Conservation (phyloP, 2,329 filamentous ascomycete species). For the Truncatella angustata region DNA sequence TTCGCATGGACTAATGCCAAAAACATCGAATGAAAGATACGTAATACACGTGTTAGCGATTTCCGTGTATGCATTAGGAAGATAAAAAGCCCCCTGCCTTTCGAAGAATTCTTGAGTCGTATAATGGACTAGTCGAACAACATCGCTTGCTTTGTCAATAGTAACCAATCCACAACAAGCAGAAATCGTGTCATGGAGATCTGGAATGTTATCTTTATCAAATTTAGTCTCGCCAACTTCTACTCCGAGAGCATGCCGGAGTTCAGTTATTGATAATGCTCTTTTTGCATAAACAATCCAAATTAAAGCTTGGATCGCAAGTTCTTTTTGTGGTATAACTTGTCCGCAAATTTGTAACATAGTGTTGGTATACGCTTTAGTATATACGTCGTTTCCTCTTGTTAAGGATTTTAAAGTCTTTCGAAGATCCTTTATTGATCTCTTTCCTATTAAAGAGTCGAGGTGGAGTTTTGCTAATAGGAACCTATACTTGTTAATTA, state of each 20-base stretch:
- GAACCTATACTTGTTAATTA: constrained; percentile 29
- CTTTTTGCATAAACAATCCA: constrained; percentile 40
- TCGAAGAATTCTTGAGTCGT: constrained; percentile 8
- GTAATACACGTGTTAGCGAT: neutral
- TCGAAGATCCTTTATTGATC: constrained; percentile 30
- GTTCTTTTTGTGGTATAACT: constrained; percentile 20
- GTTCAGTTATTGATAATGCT: constrained; percentile 31
- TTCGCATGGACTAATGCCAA: neutral
- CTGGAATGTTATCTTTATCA: constrained; percentile 33
- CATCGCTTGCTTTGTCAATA: constrained; percentile 34
- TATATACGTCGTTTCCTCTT: constrained; percentile 28
- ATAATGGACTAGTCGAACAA: constrained; percentile 22
- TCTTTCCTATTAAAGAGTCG: constrained; percentile 29
- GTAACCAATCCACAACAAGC: constrained; percentile 41
- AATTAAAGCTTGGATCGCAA: constrained; percentile 36
- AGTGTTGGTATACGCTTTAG: constrained; percentile 37
- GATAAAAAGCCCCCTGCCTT: neutral
- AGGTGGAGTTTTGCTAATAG: constrained; percentile 37
- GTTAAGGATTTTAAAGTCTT: constrained; percentile 29
- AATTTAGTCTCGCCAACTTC: constrained; percentile 24
- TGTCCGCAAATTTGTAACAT: constrained; percentile 43
- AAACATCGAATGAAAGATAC: neutral
- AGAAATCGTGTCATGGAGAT: constrained; percentile 32
- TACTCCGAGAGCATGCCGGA: constrained; percentile 41
- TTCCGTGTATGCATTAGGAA: neutral